These are phyloP conservation scores for Cinnamomum micranthum DNA, from an alignment of 164 flowering plant genomes.

Conservation along the genomic window DNA sequence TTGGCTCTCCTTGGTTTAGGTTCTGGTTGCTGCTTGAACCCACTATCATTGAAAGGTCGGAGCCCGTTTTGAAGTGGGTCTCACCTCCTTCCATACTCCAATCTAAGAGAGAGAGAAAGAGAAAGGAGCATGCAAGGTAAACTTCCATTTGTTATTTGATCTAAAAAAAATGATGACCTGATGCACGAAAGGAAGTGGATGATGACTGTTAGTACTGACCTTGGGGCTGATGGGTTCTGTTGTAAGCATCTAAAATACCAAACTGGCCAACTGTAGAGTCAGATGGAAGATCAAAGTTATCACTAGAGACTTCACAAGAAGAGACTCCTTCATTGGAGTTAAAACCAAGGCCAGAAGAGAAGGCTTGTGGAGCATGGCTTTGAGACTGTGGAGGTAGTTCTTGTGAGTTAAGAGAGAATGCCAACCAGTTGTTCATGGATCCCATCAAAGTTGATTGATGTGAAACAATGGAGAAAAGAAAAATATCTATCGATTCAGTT, in stretches of 20 bases:
- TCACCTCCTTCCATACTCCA: slow-evolving; percentile 44
- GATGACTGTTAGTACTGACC: slow-evolving; percentile 25
- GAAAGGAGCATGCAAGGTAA: neutral
- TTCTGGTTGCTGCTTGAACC: slow-evolving; percentile 39
- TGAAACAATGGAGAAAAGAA: neutral
- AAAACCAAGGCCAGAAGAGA: slow-evolving; percentile 21
- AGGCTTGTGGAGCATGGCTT: slow-evolving; percentile 23
- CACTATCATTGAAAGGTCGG: slow-evolving; percentile 41
- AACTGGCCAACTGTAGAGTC: slow-evolving; percentile 41
- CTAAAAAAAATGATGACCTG: neutral
- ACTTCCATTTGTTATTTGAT: neutral
- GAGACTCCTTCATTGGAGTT: slow-evolving; percentile 21
- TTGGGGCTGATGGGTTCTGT: slow-evolving; percentile 48
- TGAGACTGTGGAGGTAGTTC: slow-evolving; percentile 32
- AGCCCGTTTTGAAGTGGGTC: slow-evolving; percentile 36
- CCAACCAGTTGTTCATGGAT: slow-evolving; percentile 88
- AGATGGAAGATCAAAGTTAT: slow-evolving; percentile 63
- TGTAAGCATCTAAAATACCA: slow-evolving; percentile 53
- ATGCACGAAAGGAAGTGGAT: neutral
- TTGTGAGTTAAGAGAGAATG: slow-evolving; percentile 82
- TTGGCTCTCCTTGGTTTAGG: slow-evolving; percentile 48
- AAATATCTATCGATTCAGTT: slow-evolving; percentile 6
- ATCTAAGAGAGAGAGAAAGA: slow-evolving; percentile 36
- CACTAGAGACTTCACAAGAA: slow-evolving; percentile 18
- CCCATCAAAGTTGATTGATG: slow-evolving; percentile 27